Conservation (phyloP, 2,329 filamentous ascomycete species). For the Paraphoma chrysanthemicola region DNA sequence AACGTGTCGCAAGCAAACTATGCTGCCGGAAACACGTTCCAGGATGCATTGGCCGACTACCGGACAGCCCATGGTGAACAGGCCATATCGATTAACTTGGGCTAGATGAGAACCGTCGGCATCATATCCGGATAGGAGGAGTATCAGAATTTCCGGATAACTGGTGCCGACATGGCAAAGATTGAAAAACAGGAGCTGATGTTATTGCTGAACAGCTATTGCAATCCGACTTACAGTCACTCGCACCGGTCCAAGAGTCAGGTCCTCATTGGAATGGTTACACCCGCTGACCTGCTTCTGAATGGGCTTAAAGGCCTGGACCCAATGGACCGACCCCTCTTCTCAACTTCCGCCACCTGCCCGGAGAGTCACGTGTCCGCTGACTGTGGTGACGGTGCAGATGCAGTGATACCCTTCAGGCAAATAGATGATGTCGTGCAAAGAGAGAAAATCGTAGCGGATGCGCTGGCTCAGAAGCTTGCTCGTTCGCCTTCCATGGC, state of each 20-base stretch:
- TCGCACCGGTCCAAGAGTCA: background rate
- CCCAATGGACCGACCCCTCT: background rate
- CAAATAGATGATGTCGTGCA: background rate
- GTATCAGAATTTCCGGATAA: background rate
- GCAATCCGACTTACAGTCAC: background rate
- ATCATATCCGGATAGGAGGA: slow-evolving; percentile 32
- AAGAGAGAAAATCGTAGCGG: background rate
- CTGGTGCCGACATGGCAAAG: background rate
- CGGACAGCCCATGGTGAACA: slow-evolving; percentile 27
- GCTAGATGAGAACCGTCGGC: slow-evolving; percentile 20
- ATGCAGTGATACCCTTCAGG: background rate
- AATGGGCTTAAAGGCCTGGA: background rate
- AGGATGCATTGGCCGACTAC: slow-evolving; percentile 28
- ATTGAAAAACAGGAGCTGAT: background rate
- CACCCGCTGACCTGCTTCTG: background rate
- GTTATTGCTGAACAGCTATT: background rate
- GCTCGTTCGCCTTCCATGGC: background rate
- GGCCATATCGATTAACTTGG: slow-evolving; percentile 43
- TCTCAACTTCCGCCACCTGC: background rate
- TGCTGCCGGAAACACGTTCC: slow-evolving; percentile 26
- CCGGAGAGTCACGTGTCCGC: no score
- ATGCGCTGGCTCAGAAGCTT: background rate
- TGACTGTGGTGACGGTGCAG: background rate
- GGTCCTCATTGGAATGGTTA: background rate
- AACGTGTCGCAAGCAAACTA: slow-evolving; percentile 27